Evolutionary conservation across 2,329 filamentous ascomycete genomes (phyloP).

Genomic region (Beauveria brongniartii): DNA sequence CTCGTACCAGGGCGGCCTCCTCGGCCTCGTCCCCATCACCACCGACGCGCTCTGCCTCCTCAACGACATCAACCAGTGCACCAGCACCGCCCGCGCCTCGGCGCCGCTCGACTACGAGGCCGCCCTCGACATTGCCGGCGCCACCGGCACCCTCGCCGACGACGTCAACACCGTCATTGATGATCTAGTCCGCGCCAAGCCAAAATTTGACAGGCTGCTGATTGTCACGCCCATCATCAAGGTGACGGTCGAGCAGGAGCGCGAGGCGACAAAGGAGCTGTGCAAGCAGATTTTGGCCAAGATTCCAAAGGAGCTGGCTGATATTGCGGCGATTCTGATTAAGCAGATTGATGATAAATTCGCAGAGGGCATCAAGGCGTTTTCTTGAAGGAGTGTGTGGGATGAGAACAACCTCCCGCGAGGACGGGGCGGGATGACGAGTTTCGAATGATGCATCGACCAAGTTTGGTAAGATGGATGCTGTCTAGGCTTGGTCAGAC

Average conservation of each 20-base stretch:
- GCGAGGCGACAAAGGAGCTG: conserved; percentile 30
- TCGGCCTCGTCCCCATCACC: conserved; percentile 34
- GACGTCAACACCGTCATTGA: conserved; percentile 31
- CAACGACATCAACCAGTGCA: conserved; percentile 30
- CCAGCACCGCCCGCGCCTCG: conserved; percentile 27
- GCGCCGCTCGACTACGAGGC: conserved; percentile 29
- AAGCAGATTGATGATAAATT: conserved; percentile 32
- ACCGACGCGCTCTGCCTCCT: conserved; percentile 31
- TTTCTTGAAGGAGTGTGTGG: conserved; percentile 6
- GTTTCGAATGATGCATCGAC: background rate
- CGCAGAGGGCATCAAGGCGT: conserved; percentile 27
- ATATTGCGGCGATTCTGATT: conserved; percentile 26
- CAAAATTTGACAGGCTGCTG: conserved; percentile 33
- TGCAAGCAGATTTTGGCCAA: conserved; percentile 30
- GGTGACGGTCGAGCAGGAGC: conserved; percentile 32
- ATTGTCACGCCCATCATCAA: conserved; percentile 35
- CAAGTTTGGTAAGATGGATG: background rate
- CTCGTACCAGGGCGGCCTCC: conserved; percentile 29
- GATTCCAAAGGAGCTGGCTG: conserved; percentile 27
- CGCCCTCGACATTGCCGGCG: conserved; percentile 29
- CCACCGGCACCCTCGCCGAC: conserved; percentile 26
- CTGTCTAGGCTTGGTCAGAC: background rate
- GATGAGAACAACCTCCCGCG: too few species aligned
- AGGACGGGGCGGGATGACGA: background rate
- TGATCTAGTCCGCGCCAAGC: conserved; percentile 31